Evolutionary conservation across 768 basidiomycete genomes (phyloP), one percentile per base, ranked within the genome.

Genomic region (Tulasnella sp.): DNA sequence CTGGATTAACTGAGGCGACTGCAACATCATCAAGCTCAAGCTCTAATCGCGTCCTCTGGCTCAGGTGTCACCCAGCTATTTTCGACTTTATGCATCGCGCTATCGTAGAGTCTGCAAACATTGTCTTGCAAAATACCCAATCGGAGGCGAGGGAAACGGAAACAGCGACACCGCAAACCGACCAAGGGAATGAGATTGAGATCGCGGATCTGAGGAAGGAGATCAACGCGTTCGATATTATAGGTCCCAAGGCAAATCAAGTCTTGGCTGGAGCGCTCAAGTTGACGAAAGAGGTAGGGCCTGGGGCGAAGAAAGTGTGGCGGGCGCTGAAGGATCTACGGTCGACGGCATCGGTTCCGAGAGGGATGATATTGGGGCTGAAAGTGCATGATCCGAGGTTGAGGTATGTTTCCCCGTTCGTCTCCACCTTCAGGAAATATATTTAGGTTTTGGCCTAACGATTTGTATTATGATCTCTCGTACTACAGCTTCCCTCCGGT

Each of bases 361-460:
- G 82, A 43, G 86, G 84, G 2, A 86, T 86, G 78, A 72, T 90
- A 0, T 74, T 91, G 19, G 91, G 91, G 0, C 78, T 91, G 61
- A 83, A 77, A 42, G 86, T 91, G 0, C 73, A 86, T 41, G 95
- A 99, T 69, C 95, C 95, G 11, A 78, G 95, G 49, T 73, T 97
- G 11, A 86, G 77, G 94, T 94, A 64, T 32, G 80, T 69, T 10
- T 15, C 19, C 7, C 47, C 1, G 19, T 34, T n/a, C 4, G n/a
- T n/a, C 45, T 48, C 27, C 29, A 23, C 21, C 32, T 4, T 17
- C 23, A 29, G 51, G 45, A 15, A 3, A n/a, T n/a, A n/a, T n/a
- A n/a, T n/a, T n/a, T n/a, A n/a, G n/a, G n/a, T n/a, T n/a, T n/a
- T n/a, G n/a, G n/a, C n/a, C n/a, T n/a, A n/a, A n/a, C n/a, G n/a